Evolutionary conservation across 2,329 filamentous ascomycete genomes (phyloP).

Genomic region (Epichloe coenophiala): DNA sequence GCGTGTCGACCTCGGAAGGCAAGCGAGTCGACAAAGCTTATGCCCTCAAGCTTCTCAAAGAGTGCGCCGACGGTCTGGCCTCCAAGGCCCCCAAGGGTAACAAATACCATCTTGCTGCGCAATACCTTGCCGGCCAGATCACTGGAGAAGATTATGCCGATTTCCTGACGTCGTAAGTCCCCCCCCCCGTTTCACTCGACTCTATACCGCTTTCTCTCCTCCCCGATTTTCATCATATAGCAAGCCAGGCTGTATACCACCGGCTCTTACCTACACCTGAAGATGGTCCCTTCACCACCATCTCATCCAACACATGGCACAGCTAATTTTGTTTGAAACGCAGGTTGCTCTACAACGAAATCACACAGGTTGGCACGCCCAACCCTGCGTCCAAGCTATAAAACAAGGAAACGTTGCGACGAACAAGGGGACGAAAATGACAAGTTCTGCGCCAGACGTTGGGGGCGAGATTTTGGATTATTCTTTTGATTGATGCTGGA

Average conservation of each 20-base stretch:
- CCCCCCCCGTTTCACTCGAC: background rate
- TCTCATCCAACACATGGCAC: background rate
- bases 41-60: conserved; percentile 71
- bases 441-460: background rate
- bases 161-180: conserved; percentile 69
- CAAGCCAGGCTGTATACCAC: background rate
- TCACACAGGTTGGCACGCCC: conserved; percentile 57
- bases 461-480: background rate
- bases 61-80: conserved; percentile 66
- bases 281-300: background rate
- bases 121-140: conserved; percentile 87
- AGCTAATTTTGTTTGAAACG: conserved; percentile 1
- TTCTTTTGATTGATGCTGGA: background rate
- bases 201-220: too few species aligned
- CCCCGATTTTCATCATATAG: too few species aligned
- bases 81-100: conserved; percentile 71
- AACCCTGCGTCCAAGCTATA: conserved; percentile 51
- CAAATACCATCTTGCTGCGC: conserved; percentile 79
- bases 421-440: background rate
- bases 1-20: conserved; percentile 67
- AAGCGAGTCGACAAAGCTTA: conserved; percentile 90
- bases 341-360: conserved; percentile 77
- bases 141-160: conserved; percentile 97
- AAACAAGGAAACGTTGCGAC: conserved; percentile 18
- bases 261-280: background rate